phyloP scores from a whole-genome alignment of 176 grass and related monocot genomes.

The Pontederia crassipes region DNA sequence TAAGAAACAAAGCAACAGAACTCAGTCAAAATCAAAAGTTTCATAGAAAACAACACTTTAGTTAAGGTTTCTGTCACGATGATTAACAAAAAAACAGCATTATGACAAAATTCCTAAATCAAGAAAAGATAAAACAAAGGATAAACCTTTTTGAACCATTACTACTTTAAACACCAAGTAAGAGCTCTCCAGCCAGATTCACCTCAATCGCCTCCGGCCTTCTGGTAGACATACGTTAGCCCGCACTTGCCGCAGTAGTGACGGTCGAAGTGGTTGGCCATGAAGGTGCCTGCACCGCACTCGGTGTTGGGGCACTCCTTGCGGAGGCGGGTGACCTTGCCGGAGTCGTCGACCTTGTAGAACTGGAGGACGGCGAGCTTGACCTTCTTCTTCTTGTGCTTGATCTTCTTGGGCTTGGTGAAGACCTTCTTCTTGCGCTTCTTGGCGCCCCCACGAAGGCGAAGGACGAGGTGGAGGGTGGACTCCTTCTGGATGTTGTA shows the following conservation, averaged over 20 bases:
- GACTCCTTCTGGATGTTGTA: slow-evolving; percentile 31
- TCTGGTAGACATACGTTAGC: slow-evolving; percentile 70
- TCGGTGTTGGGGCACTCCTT: slow-evolving; percentile 73
- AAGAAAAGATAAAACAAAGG: no score
- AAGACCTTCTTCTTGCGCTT: slow-evolving; percentile 89
- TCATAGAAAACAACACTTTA: no score
- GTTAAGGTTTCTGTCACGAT: no score
- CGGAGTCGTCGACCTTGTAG: slow-evolving; percentile 71
- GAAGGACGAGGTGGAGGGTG: slow-evolving; percentile 26
- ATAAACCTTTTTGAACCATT: no score
- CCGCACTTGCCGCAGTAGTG: slow-evolving; percentile 88
- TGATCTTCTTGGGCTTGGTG: slow-evolving; percentile 76
- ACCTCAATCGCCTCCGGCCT: slow-evolving; percentile 3
- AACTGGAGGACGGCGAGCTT: slow-evolving; percentile 70
- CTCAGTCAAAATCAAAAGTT: no score
- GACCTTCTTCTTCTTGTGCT: slow-evolving; percentile 84
- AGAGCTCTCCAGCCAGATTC: no score
- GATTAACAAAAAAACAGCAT: no score
- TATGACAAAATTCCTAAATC: no score
- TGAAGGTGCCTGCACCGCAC: slow-evolving; percentile 66
- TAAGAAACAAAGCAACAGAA: no score
- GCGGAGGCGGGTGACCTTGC: slow-evolving; percentile 66
- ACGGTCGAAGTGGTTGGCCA: slow-evolving; percentile 83
- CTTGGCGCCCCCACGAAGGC: slow-evolving; percentile 67
- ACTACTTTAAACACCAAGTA: no score